Evolutionary conservation across 176 grass and related monocot species (phyloP).

Genomic region (Aegilops sharonensis): DNA sequence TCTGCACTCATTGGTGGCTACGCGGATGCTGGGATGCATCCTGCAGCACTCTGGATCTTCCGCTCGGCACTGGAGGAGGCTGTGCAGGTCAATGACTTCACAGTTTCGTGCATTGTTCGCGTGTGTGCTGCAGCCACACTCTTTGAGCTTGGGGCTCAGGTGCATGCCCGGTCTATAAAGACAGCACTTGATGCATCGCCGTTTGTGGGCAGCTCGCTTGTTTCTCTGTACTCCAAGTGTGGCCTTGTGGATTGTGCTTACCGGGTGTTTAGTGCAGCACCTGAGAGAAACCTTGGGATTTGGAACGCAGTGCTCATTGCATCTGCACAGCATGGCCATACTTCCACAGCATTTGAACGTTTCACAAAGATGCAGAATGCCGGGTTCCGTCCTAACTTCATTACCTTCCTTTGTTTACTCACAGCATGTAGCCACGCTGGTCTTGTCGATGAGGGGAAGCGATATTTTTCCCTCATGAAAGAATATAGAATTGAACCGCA

Average conservation of each 20-base stretch:
- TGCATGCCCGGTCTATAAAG: conserved; percentile 72
- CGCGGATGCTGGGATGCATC: conserved; percentile 51
- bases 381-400: conserved; percentile 67
- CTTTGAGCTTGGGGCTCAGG: conserved; percentile 62
- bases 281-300: conserved; percentile 66
- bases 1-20: conserved; percentile 72
- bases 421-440: conserved; percentile 82
- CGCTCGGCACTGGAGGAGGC: conserved; percentile 53
- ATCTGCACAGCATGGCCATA: conserved; percentile 84
- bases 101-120: conserved; percentile 62
- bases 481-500: conserved; percentile 48
- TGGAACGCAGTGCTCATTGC: conserved; percentile 86
- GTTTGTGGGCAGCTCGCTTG: conserved; percentile 76
- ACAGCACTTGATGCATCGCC: conserved; percentile 59
- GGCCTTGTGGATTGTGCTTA: conserved; percentile 75
- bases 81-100: conserved; percentile 77
- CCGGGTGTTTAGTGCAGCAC: conserved; percentile 52
- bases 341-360: conserved; percentile 40
- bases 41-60: conserved; percentile 45
- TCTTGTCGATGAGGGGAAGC: conserved; percentile 69
- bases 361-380: conserved; percentile 66
- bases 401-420: conserved; percentile 86
- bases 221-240: conserved; percentile 91
- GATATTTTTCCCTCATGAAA: conserved; percentile 67
- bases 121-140: conserved; percentile 70